phyloP scores from a whole-genome alignment of 2,329 filamentous ascomycete species.

The Diplodia intermedia region DNA sequence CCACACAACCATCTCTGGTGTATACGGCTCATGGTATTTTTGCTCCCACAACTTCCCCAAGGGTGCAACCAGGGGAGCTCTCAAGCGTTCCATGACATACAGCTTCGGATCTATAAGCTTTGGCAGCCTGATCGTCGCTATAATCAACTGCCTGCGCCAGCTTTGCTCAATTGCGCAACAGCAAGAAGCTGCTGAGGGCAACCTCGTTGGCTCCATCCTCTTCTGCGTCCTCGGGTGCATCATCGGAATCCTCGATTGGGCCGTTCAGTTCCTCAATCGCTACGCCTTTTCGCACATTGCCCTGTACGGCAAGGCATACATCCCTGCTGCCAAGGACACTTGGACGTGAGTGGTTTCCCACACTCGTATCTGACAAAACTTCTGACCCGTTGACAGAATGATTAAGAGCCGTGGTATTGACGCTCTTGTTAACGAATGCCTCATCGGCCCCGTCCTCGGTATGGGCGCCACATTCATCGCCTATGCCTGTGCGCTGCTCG shows the following conservation, averaged over 20 bases:
- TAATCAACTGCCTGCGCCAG: constrained; percentile 85
- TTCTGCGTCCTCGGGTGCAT: constrained; percentile 81
- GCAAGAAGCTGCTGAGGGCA: constrained; percentile 69
- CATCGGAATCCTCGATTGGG: constrained; percentile 81
- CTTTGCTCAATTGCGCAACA: constrained; percentile 78
- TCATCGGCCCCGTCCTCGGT: constrained; percentile 67
- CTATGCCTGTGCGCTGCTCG: constrained; percentile 79
- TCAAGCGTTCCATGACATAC: constrained; percentile 82
- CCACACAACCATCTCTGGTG: constrained; percentile 79
- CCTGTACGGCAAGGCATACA: constrained; percentile 87
- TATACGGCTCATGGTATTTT: constrained; percentile 95
- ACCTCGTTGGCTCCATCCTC: constrained; percentile 69
- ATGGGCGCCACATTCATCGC: constrained; percentile 85
- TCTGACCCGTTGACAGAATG: constrained; percentile 58
- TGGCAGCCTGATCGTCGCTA: constrained; percentile 82
- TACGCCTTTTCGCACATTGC: constrained; percentile 95
- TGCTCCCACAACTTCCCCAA: constrained; percentile 72
- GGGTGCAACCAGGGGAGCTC: constrained; percentile 81
- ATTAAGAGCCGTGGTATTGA: constrained; percentile 92
- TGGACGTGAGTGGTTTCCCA: constrained; percentile 64
- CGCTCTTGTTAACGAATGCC: constrained; percentile 85
- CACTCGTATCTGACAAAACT: background rate
- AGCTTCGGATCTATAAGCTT: constrained; percentile 91
- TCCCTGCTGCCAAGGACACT: constrained; percentile 85
- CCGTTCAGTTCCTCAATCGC: constrained; percentile 85